A percentile compares a stretch with the other conserved stretches of the same genome.
Evolutionary conservation across 768 basidiomycete species (phyloP).

Genomic region (Russula griseocarnosa): DNA sequence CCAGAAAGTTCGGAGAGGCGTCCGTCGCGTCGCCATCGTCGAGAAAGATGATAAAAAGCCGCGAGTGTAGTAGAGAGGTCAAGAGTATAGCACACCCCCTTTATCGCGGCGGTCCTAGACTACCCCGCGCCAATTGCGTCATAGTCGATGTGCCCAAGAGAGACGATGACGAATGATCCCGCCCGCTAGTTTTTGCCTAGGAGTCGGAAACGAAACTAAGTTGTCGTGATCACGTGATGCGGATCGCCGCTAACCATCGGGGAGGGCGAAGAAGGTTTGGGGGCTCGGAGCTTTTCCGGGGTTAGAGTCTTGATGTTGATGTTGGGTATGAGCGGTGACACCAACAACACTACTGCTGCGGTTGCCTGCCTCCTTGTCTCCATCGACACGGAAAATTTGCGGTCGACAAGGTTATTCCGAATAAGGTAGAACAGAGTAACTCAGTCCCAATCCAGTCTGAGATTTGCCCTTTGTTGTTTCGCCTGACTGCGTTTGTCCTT

Average conservation of each 20-base stretch:
- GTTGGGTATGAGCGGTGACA: no score
- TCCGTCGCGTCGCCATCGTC: background rate
- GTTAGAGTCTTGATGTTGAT: background rate
- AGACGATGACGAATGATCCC: no score
- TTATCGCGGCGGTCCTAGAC: background rate
- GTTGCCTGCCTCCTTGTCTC: no score
- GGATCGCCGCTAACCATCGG: background rate
- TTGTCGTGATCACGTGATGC: constrained; percentile 1
- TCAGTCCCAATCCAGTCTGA: constrained; percentile 30
- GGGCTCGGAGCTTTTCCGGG: background rate
- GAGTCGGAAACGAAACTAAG: no score
- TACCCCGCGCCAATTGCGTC: background rate
- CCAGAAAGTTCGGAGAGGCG: constrained; percentile 28
- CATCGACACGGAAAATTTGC: background rate
- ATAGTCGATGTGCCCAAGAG: background rate
- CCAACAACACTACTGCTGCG: no score
- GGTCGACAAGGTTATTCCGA: constrained; percentile 6
- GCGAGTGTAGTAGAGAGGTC: no score
- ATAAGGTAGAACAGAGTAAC: background rate
- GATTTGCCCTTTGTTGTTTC: constrained; percentile 38
- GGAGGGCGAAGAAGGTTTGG: background rate
- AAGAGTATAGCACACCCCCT: background rate
- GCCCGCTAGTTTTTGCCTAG: no score
- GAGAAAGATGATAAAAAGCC: no score
- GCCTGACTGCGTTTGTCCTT: constrained; percentile 53